These are phyloP conservation scores for Trametes punicea DNA, from an alignment of 768 basidiomycete genomes.

Conservation along the genomic window DNA sequence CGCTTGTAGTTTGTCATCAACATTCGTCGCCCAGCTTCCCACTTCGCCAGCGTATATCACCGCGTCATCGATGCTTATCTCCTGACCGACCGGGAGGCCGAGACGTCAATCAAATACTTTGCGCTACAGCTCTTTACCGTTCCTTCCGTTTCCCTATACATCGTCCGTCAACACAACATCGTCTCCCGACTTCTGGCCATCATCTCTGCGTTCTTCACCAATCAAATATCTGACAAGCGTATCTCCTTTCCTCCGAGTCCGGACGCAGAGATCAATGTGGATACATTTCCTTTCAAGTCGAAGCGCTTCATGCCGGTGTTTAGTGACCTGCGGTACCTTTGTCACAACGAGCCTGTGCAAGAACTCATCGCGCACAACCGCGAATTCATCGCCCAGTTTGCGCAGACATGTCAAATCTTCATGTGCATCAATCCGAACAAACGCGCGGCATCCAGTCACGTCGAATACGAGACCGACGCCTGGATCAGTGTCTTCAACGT, in stretches of 20 bases:
- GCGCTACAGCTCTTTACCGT: slow-evolving; percentile 92
- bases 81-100: slow-evolving; percentile 88
- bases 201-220: slow-evolving; percentile 90
- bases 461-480: slow-evolving; percentile 95
- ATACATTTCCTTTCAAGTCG: slow-evolving; percentile 84
- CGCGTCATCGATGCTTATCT: slow-evolving; percentile 88
- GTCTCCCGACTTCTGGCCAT: slow-evolving; percentile 76
- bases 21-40: slow-evolving; percentile 53
- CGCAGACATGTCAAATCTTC: slow-evolving; percentile 81
- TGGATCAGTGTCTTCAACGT: slow-evolving; percentile 98
- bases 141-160: slow-evolving; percentile 77
- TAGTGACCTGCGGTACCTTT: slow-evolving; percentile 83
- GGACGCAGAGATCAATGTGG: slow-evolving; percentile 60
- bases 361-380: slow-evolving; percentile 68
- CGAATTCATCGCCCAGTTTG: slow-evolving; percentile 66
- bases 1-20: slow-evolving; percentile 1
- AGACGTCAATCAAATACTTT: slow-evolving; percentile 93
- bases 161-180: slow-evolving; percentile 70
- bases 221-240: slow-evolving; percentile 74
- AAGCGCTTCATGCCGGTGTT: slow-evolving; percentile 97
- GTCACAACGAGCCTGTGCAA: slow-evolving; percentile 78
- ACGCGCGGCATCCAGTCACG: slow-evolving; percentile 74
- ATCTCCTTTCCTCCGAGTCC: slow-evolving; percentile 43
- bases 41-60: slow-evolving; percentile 83
- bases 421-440: slow-evolving; percentile 92